A percentile compares a stretch with the other conserved stretches of the same genome.
These are phyloP conservation scores for Trichoderma afroharzianum DNA, from an alignment of 2,329 filamentous ascomycete species.

Conservation along the genomic window DNA sequence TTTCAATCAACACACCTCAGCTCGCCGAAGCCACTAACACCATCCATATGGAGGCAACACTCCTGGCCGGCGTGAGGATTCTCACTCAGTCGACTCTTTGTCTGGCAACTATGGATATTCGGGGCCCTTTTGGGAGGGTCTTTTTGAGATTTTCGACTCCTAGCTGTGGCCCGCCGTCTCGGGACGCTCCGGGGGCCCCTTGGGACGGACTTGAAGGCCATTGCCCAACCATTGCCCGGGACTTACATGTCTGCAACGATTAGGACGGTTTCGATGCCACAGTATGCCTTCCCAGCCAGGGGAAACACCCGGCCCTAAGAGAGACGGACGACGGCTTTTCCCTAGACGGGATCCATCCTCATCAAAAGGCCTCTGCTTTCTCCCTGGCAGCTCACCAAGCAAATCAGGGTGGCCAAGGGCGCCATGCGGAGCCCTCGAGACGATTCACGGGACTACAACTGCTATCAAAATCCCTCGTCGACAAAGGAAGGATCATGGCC, in stretches of 20 bases:
- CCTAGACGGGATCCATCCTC: slow-evolving; percentile 17
- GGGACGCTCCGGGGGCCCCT: slow-evolving; percentile 20
- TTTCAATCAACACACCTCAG: slow-evolving; percentile 33
- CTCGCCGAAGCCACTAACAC: slow-evolving; percentile 24
- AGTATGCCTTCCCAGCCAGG: slow-evolving; percentile 21
- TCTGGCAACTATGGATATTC: slow-evolving; percentile 13
- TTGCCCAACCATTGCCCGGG: slow-evolving; percentile 31
- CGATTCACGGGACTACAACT: background rate
- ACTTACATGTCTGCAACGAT: slow-evolving; percentile 19
- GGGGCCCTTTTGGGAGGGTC: slow-evolving; percentile 22
- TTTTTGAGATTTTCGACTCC: slow-evolving; percentile 21
- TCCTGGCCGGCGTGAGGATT: slow-evolving; percentile 13
- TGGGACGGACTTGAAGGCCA: slow-evolving; percentile 19
- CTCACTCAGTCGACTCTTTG: slow-evolving; percentile 16
- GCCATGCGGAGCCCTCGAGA: slow-evolving; percentile 5
- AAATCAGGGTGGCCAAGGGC: background rate
- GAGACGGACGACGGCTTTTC: slow-evolving; percentile 15
- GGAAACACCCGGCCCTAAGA: slow-evolving; percentile 22
- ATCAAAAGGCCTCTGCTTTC: background rate
- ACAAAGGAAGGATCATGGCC: background rate
- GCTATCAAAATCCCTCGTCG: slow-evolving; percentile 16
- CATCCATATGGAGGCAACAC: background rate
- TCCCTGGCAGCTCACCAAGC: background rate
- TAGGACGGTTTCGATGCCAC: slow-evolving; percentile 1
- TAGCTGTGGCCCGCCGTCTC: slow-evolving; percentile 24